Conservation (phyloP, 2,329 filamentous ascomycete species). For the Aspergillus candidus region DNA sequence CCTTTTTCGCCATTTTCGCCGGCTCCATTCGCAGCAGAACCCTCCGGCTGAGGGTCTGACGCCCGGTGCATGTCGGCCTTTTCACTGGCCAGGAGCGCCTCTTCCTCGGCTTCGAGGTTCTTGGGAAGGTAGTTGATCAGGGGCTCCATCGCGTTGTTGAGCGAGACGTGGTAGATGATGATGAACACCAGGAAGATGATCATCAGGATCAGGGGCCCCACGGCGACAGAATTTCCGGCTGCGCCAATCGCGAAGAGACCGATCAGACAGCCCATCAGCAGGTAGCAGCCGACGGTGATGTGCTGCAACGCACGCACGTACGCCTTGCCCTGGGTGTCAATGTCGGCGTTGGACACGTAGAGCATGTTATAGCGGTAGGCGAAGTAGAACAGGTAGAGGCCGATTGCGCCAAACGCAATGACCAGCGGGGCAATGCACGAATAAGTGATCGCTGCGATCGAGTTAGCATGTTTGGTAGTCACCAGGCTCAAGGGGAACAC, state of each 20-base stretch:
- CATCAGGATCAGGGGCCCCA: conserved; percentile 69
- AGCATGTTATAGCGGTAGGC: conserved; percentile 88
- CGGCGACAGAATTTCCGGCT: conserved; percentile 55
- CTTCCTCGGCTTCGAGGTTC: conserved; percentile 57
- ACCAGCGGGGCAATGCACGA: conserved; percentile 81
- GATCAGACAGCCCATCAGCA: conserved; percentile 75
- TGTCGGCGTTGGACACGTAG: conserved; percentile 72
- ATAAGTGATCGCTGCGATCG: conserved; percentile 65
- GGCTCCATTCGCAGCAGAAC: conserved; percentile 8
- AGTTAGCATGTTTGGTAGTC: background rate
- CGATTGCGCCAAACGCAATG: conserved; percentile 72
- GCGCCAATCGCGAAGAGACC: conserved; percentile 71
- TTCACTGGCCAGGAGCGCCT: conserved; percentile 39
- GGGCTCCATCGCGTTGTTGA: conserved; percentile 68
- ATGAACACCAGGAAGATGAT: conserved; percentile 70
- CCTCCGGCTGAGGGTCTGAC: conserved; percentile 19
- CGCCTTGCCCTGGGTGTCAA: conserved; percentile 82
- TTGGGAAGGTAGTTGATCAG: conserved; percentile 74
- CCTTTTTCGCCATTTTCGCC: conserved; percentile 9
- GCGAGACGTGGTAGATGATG: conserved; percentile 63
- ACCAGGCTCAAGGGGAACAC: conserved; percentile 27
- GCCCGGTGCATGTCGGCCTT: conserved; percentile 14
- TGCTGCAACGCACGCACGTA: conserved; percentile 87
- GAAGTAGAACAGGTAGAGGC: conserved; percentile 74
- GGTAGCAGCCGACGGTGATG: conserved; percentile 74